Conservation (phyloP, 306 rosid species). For the Begonia masoniana region DNA sequence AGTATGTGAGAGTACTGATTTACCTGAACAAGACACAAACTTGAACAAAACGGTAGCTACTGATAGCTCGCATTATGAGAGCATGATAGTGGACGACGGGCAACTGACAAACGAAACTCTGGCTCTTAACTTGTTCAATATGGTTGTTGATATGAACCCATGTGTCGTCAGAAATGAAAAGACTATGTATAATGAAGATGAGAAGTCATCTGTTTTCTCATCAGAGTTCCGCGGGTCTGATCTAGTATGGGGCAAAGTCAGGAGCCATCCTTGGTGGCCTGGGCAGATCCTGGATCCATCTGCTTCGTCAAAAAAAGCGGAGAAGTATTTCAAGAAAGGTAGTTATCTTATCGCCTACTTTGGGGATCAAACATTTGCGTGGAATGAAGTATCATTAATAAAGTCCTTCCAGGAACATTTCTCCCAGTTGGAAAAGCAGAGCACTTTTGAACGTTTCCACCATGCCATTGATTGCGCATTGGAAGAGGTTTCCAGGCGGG, state of each 20-base stretch:
- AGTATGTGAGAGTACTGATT: slow-evolving; percentile 5
- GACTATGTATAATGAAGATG: slow-evolving; percentile 5
- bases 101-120: slow-evolving; percentile 15
- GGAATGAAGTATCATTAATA: slow-evolving; percentile 61
- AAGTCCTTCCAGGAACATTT: slow-evolving; percentile 55
- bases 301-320: slow-evolving; percentile 49
- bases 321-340: slow-evolving; percentile 35
- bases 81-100: slow-evolving; percentile 12
- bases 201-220: slow-evolving; percentile 15
- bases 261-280: slow-evolving; percentile 98
- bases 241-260: slow-evolving; percentile 84
- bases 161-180: slow-evolving; percentile 12
- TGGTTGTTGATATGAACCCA: slow-evolving; percentile 41
- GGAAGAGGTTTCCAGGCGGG: slow-evolving; percentile 68
- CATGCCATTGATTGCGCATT: slow-evolving; percentile 57
- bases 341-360: slow-evolving; percentile 49
- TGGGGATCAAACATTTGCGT: slow-evolving; percentile 72
- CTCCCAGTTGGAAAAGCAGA: slow-evolving; percentile 54
- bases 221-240: slow-evolving; percentile 31
- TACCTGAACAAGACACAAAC: slow-evolving; percentile 4
- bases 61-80: slow-evolving; percentile 13
- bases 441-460: slow-evolving; percentile 30
- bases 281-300: slow-evolving; percentile 79
- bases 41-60: slow-evolving; percentile 3
- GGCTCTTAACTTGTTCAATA: slow-evolving; percentile 17